Conservation (phyloP, 108 stramenopile genomes). For the Aurantiochytrium sp. region DNA sequence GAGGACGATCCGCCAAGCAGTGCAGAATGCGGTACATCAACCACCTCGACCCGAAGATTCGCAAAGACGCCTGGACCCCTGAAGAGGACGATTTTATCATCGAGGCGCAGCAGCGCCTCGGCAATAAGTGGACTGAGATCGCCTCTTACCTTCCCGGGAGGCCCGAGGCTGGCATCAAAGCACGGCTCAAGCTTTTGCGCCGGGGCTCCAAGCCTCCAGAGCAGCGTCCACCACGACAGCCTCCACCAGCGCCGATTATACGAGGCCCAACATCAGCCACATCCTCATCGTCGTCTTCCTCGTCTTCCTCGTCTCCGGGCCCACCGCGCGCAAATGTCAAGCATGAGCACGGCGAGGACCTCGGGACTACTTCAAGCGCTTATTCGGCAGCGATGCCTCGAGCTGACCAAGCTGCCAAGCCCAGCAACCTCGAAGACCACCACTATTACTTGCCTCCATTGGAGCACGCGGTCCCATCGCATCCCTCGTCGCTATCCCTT, state of each 20-base stretch:
- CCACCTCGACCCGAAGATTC: slow-evolving; percentile 78
- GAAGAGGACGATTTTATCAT: slow-evolving; percentile 72
- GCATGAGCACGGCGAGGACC: too few relatives aligned
- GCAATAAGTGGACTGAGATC: slow-evolving; percentile 44
- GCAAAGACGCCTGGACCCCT: slow-evolving; percentile 76
- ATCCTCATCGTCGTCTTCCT: too few relatives aligned
- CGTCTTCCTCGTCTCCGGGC: too few relatives aligned
- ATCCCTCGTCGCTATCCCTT: too few relatives aligned
- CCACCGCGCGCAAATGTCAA: too few relatives aligned
- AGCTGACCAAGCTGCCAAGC: too few relatives aligned
- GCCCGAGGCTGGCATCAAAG: slow-evolving; percentile 62
- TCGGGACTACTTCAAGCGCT: too few relatives aligned
- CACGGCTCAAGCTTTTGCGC: slow-evolving; percentile 35
- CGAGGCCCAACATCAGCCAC: background rate
- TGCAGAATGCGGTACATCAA: slow-evolving; percentile 64
- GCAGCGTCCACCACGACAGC: background rate
- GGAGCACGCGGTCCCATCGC: too few relatives aligned
- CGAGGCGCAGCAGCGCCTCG: slow-evolving; percentile 47
- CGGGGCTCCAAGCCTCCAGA: background rate
- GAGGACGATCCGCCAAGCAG: background rate
- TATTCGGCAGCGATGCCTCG: too few relatives aligned
- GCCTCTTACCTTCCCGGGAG: slow-evolving; percentile 49
- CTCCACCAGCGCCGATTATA: background rate
- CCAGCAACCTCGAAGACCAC: too few relatives aligned
- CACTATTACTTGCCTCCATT: too few relatives aligned